These are phyloP conservation scores for Diaporthe vexans DNA, from an alignment of 2,329 filamentous ascomycete genomes.

Conservation along the genomic window DNA sequence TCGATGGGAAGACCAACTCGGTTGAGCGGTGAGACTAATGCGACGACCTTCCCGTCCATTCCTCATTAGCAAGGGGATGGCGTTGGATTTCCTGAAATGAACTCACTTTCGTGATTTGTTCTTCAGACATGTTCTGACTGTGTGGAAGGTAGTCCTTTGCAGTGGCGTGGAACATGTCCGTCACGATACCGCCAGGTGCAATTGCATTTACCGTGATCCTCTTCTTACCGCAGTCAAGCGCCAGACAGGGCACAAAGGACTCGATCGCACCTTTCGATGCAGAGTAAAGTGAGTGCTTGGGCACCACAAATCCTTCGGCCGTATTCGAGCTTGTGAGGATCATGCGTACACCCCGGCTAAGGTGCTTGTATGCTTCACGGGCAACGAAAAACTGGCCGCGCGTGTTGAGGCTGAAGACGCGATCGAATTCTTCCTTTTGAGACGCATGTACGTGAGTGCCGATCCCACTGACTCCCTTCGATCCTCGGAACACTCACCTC, in stretches of 20 bases:
- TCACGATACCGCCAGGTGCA: conserved; percentile 74
- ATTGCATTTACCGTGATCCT: conserved; percentile 76
- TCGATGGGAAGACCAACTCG: conserved; percentile 12
- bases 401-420: conserved; percentile 78
- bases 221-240: conserved; percentile 75
- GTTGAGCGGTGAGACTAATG: neutral
- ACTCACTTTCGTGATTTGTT: conserved; percentile 67
- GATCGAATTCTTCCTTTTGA: conserved; percentile 72
- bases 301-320: conserved; percentile 76
- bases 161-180: conserved; percentile 75
- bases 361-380: conserved; percentile 77
- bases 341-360: conserved; percentile 76
- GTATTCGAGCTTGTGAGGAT: conserved; percentile 83
- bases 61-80: neutral
- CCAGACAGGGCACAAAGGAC: conserved; percentile 81
- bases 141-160: conserved; percentile 73
- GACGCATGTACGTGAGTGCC: neutral
- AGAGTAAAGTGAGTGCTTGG: conserved; percentile 80
- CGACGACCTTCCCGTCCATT: neutral
- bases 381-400: conserved; percentile 81
- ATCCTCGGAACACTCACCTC: conserved; percentile 55
- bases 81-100: neutral
- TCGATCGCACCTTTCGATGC: conserved; percentile 83
- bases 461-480: no score
- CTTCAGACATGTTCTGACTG: conserved; percentile 67